phyloP scores from a whole-genome alignment of 495 filamentous ascomycete genomes.

The Parathielavia appendiculata region DNA sequence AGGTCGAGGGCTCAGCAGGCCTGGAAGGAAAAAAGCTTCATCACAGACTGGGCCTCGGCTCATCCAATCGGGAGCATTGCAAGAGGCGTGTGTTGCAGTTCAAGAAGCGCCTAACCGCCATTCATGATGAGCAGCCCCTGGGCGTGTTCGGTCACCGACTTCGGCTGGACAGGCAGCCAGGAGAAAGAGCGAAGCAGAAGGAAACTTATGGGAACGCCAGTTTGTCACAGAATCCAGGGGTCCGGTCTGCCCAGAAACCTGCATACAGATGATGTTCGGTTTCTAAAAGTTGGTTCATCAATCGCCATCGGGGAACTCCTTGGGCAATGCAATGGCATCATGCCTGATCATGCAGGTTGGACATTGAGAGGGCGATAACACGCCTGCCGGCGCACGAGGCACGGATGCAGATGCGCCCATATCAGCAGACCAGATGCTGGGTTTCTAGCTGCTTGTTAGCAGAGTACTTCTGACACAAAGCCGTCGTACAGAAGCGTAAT shows the following conservation, averaged over 20 bases:
- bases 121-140: not conserved
- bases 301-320: slow-evolving; percentile 2
- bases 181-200: not conserved
- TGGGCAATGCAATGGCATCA: not conserved
- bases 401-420: slow-evolving; percentile 16
- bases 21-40: slow-evolving; percentile 9
- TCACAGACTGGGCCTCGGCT: not conserved
- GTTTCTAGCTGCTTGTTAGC: slow-evolving; percentile 13
- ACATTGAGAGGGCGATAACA: slow-evolving; percentile 13
- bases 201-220: not conserved
- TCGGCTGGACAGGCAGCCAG: slow-evolving; percentile 7
- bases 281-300: not conserved
- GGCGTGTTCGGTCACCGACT: slow-evolving; percentile 12
- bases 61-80: slow-evolving; percentile 16
- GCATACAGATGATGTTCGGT: not conserved
- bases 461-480: slow-evolving; percentile 3
- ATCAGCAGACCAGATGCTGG: slow-evolving; percentile 13
- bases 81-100: not conserved
- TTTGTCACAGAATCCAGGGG: slow-evolving; percentile 20
- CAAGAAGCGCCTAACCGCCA: not conserved
- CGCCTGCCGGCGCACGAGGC: slow-evolving; percentile 10
- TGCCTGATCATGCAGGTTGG: slow-evolving; percentile 5
- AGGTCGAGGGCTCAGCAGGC: slow-evolving; percentile 8
- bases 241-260: not conserved
- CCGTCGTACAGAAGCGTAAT: slow-evolving; percentile 21